Evolutionary conservation across 1,139 yeast species (phyloP), one percentile per base, ranked within the genome.

Genomic region (Diutina catenulata): DNA sequence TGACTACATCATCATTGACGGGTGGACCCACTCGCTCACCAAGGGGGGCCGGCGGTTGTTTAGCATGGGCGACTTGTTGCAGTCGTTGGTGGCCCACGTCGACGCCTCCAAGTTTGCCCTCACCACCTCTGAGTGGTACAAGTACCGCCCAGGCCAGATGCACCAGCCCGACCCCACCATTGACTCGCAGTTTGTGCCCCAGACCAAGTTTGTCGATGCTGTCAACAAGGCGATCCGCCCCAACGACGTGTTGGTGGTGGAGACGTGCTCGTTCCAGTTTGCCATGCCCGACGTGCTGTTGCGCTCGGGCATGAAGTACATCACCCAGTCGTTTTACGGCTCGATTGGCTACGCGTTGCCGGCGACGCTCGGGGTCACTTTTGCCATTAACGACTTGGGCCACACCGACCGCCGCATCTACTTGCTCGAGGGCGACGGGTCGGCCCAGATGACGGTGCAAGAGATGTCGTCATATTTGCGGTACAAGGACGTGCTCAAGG

Each of bases 321-420:
- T 80, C 39, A 66, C 82, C 4, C 94, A 84, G 53, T 69, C 73
- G 40, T 80, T 76, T 50, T 86, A 80, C 53, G 77, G 88, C 1
- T 82, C 94, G 2, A 86, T 86, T 49, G 96, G 96, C 4, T 81
- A 73, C 59, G 87, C 94, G 0, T 62, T 86, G 21, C 95, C 95
- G 1, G 86, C 93, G 3, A 70, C 91, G 1, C 66, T 86, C 36
- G 95, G 95, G 26, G 81, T 76, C 6, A 75, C 82, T 11, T 56
- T 80, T 40, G 94, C 91, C 1, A 63, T 71, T 48, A 64, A 68
- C 40, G 93, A 84, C 50, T 43, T 61, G 40, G 64, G 64, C 6
- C 43, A 51, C 13, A 45, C 48, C 8, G 51, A 59, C 5, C 73
- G 79, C 36, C 70, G 94, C 45, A 68, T 83, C 18, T 59, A 83